Evolutionary conservation across 371 early-diverging fungal species (phyloP), one percentile per base, ranked within the genome.

Genomic region (Chytridium lagenaria): DNA sequence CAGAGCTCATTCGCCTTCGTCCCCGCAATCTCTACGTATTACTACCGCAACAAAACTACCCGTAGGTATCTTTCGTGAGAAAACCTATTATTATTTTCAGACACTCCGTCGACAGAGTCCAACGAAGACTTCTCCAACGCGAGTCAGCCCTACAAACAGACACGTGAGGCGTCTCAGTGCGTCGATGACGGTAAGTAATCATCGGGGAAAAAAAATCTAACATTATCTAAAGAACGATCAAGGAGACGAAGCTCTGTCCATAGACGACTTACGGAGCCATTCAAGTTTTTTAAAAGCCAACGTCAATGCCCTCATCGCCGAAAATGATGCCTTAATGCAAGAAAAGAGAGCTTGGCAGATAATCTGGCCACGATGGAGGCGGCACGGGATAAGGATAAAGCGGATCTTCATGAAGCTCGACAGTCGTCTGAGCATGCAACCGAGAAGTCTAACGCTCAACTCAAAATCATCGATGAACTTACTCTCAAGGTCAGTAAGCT

Each of bases 141-240:
- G 66, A n/a, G 66, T 66, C 3, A 40, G 44, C 49, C 66, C 66
- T 37, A 66, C 66, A 7, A 66, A 66, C 28, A 22, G 28, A 26
- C 66, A 66, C 40, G 44, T 66, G 10, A 30, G 66, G 28, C 30
- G 66, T 7, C 19, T 44, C 7, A 66, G 66, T 37, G 49, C 49
- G 5, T 38, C 44, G 15, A 44, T 44, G 66, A 7, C 10, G 44
- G 66, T 66, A 34, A 19, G 63, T 31, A n/a, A 16, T 23, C 39
- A 23, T 15, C 37, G 12, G 15, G 63, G 15, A 7, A 31, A 7
- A 15, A 10, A 26, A 5, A 3, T 19, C 16, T 2, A 15, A 7
- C 3, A 12, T 28, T 37, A 36, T 63, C 31, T 44, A 7, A 7
- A 66, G 44, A 16, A 16, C 26, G 38, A 66, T n/a, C 37, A 23